Conservation (phyloP, 1,284 basidiomycete species). For the Sporisorium graminicola region DNA sequence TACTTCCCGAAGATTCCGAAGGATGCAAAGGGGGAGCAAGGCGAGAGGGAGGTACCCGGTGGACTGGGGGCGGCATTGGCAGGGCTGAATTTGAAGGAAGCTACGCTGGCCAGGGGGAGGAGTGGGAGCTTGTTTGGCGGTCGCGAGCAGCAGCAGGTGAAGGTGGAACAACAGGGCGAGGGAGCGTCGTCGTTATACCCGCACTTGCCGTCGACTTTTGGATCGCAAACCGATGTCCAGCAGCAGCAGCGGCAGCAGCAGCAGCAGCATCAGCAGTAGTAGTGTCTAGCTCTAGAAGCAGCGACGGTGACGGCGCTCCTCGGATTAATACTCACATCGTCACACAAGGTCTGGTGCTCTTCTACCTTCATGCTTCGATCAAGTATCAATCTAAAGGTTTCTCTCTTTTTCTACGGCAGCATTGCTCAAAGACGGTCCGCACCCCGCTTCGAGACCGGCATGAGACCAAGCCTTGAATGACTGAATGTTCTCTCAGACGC, state of each 20-base stretch:
- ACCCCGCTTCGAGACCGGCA: too few species aligned
- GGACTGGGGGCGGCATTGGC: conserved; percentile 6
- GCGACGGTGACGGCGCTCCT: too few species aligned
- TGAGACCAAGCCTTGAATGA: too few species aligned
- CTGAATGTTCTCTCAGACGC: too few species aligned
- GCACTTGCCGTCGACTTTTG: background rate
- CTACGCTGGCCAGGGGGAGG: background rate
- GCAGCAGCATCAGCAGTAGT: background rate
- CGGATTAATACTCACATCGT: too few species aligned
- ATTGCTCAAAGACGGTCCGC: too few species aligned
- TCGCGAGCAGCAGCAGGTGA: background rate
- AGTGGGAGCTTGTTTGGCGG: background rate
- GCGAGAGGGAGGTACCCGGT: conserved; percentile 1
- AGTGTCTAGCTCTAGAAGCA: too few species aligned
- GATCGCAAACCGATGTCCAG: background rate
- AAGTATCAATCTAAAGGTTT: too few species aligned
- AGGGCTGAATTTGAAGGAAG: background rate
- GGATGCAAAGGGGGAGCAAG: background rate
- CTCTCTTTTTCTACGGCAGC: too few species aligned
- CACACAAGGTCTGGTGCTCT: too few species aligned
- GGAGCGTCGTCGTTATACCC: background rate
- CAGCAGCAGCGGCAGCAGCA: background rate
- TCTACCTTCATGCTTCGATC: too few species aligned
- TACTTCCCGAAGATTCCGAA: conserved; percentile 11
- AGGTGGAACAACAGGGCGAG: background rate